phyloP scores from a whole-genome alignment of 139 green algal species.

The Closterium sp. region DNA sequence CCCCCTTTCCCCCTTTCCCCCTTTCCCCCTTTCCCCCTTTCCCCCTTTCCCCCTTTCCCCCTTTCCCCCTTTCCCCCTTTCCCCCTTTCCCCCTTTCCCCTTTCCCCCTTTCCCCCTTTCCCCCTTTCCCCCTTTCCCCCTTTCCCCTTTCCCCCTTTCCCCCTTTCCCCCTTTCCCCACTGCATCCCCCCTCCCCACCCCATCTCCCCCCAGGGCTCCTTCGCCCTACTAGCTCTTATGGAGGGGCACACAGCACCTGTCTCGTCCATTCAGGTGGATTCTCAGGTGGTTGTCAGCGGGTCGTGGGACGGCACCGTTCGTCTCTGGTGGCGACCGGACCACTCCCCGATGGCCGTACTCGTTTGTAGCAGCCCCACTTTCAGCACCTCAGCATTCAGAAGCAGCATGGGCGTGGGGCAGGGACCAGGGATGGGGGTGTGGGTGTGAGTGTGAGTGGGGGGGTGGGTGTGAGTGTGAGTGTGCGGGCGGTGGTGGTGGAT shows the following conservation, averaged over 20 bases:
- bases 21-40: neutral
- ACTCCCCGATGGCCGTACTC: conserved; percentile 10
- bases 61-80: neutral
- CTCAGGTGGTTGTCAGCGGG: conserved; percentile 15
- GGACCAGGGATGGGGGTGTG: no score
- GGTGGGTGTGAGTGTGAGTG: no score
- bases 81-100: no score
- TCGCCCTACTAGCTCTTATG: neutral
- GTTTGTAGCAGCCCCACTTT: no score
- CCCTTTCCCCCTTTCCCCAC: no score
- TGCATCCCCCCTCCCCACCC: neutral
- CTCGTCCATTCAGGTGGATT: neutral
- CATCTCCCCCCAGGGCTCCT: neutral
- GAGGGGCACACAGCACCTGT: conserved; percentile 18
- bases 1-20: no score
- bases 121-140: neutral
- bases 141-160: no score
- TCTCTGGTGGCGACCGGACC: conserved; percentile 19
- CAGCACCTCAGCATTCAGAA: no score
- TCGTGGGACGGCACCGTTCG: conserved; percentile 15
- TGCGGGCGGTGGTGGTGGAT: no score
- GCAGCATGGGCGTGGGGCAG: no score
- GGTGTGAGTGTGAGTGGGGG: no score
- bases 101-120: no score
- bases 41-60: neutral